Evolutionary conservation across 495 filamentous ascomycete species (phyloP).

Genomic region (Thozetella sp.): DNA sequence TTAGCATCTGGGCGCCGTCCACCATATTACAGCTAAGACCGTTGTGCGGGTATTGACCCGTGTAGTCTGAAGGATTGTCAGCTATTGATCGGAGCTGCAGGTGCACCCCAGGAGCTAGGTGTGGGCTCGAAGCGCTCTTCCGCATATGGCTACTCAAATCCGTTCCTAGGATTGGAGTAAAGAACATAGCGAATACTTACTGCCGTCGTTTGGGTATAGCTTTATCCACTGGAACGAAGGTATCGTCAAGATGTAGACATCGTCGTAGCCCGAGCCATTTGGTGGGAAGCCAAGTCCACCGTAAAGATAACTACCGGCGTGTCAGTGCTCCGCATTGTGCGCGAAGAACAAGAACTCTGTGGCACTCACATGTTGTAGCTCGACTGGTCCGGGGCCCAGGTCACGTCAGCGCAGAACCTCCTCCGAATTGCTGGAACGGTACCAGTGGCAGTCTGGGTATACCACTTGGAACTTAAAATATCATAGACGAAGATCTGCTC

Average conservation of each 20-base stretch:
- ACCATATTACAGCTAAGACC: constrained; percentile 54
- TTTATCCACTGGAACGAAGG: constrained; percentile 61
- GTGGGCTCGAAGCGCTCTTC: too few species aligned
- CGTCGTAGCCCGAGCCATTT: constrained; percentile 48
- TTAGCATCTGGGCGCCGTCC: constrained; percentile 59
- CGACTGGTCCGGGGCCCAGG: constrained; percentile 54
- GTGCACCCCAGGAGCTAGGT: too few species aligned
- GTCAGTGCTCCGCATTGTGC: background rate
- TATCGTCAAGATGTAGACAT: constrained; percentile 58
- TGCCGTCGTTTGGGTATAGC: constrained; percentile 33
- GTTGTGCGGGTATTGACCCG: constrained; percentile 39
- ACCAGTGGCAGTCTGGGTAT: constrained; percentile 51
- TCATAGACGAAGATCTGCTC: constrained; percentile 53
- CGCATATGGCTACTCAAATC: too few species aligned
- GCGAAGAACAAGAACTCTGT: background rate
- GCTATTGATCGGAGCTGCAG: too few species aligned
- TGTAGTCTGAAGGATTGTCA: too few species aligned
- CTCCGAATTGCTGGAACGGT: constrained; percentile 42
- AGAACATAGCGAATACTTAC: too few species aligned
- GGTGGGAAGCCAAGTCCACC: constrained; percentile 44
- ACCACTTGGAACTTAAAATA: constrained; percentile 53
- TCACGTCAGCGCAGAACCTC: constrained; percentile 56
- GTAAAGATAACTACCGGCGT: constrained; percentile 45
- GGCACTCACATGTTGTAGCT: constrained; percentile 54
- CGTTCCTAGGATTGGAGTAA: too few species aligned